Evolutionary conservation across 2,329 filamentous ascomycete genomes (phyloP).

Genomic region (Epichloe gansuensis): DNA sequence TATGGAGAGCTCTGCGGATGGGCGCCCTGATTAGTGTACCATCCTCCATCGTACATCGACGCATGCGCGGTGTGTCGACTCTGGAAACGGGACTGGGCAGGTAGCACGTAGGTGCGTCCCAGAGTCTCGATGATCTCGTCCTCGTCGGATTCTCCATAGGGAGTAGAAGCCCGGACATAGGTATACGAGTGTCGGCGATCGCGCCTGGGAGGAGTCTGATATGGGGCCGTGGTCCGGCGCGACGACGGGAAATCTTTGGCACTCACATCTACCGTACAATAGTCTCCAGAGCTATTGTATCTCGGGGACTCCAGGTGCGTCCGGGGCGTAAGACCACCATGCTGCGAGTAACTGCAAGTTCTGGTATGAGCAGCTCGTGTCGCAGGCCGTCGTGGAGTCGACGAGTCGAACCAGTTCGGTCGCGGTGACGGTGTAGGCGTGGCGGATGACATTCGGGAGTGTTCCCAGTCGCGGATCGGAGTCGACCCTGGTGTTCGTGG

Average conservation of each 20-base stretch:
- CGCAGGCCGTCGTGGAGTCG: constrained; percentile 39
- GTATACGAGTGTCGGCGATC: constrained; percentile 45
- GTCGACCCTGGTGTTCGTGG: constrained; percentile 32
- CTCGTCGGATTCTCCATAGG: constrained; percentile 51
- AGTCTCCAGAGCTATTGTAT: constrained; percentile 49
- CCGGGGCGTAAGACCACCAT: constrained; percentile 26
- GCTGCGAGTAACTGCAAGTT: constrained; percentile 26
- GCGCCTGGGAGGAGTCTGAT: constrained; percentile 26
- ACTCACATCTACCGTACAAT: constrained; percentile 56
- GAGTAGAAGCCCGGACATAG: constrained; percentile 45
- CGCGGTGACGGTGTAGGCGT: constrained; percentile 45
- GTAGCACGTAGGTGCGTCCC: constrained; percentile 38
- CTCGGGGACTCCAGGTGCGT: constrained; percentile 43
- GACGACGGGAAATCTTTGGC: constrained; percentile 36
- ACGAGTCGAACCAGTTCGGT: constrained; percentile 34
- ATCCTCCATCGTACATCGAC: constrained; percentile 36
- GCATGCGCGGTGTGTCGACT: constrained; percentile 19
- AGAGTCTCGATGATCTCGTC: constrained; percentile 45
- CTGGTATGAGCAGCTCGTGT: constrained; percentile 33
- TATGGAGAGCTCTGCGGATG: constrained; percentile 35
- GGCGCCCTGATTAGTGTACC: constrained; percentile 46
- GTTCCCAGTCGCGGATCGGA: constrained; percentile 38
- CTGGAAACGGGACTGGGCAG: constrained; percentile 32
- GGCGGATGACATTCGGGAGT: constrained; percentile 38
- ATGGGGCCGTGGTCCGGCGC: constrained; percentile 25